A percentile compares a stretch with the other conserved stretches of the same genome.
Evolutionary conservation across 164 flowering plant genomes (phyloP).

Genomic region (Buxus sempervirens): DNA sequence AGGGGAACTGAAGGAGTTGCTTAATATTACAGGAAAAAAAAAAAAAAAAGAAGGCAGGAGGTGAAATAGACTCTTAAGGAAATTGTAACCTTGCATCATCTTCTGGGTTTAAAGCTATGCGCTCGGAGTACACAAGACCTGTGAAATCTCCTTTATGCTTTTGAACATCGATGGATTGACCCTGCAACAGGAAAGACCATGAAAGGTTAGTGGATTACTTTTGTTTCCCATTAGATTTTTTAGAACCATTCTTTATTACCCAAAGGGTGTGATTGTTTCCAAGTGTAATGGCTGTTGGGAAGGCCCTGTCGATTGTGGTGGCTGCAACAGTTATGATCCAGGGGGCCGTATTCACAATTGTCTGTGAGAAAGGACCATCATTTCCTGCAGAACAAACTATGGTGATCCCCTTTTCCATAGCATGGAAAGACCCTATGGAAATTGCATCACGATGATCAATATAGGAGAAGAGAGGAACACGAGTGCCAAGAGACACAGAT

Average conservation of each 20-base stretch:
- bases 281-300: constrained; percentile 20
- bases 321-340: constrained; percentile 31
- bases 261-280: constrained; percentile 21
- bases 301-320: constrained; percentile 25
- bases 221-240: background rate
- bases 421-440: constrained; percentile 24
- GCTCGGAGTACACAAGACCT: constrained; percentile 15
- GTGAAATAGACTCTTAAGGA: background rate
- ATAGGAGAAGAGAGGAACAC: constrained; percentile 17
- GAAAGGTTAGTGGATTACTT: background rate
- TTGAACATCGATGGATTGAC: constrained; percentile 17
- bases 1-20: background rate
- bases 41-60: background rate
- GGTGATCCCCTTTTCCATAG: constrained; percentile 25
- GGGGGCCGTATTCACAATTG: constrained; percentile 21
- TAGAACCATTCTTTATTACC: constrained; percentile 3
- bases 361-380: constrained; percentile 23
- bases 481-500: constrained; percentile 17
- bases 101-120: constrained; percentile 7
- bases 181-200: constrained; percentile 9
- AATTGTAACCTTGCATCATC: constrained; percentile 12
- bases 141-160: constrained; percentile 9
- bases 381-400: constrained; percentile 25
- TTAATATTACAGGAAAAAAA: background rate
- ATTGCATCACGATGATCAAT: constrained; percentile 13